Evolutionary conservation across 192 early-diverging fungal species (phyloP).

Genomic region (Linderina pennispora): DNA sequence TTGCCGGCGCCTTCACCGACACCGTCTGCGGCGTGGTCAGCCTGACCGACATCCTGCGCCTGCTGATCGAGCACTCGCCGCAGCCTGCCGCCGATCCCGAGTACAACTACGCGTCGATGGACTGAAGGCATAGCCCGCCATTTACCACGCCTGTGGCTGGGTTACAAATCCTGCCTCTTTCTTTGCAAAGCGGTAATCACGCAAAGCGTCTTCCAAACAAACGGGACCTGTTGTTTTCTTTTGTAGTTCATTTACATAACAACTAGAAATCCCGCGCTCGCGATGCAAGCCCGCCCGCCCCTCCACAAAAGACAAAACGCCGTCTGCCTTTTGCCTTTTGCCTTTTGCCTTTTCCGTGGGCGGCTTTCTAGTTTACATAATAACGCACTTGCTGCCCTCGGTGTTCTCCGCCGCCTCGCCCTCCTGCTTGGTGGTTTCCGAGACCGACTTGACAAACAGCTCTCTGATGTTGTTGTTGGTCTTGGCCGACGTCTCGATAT

Average conservation of each 20-base stretch:
- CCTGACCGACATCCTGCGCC: slow-evolving; percentile 70
- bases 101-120: slow-evolving; percentile 42
- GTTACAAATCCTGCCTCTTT: no score
- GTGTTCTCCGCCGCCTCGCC: slow-evolving; percentile 15
- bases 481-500: slow-evolving; percentile 88
- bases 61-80: slow-evolving; percentile 46
- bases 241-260: background rate
- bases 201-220: background rate
- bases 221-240: background rate
- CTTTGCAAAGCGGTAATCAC: no score
- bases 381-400: slow-evolving; percentile 18
- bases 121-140: slow-evolving; percentile 3
- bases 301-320: no score
- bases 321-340: background rate
- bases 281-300: no score
- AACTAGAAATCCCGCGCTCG: no score
- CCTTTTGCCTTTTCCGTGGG: background rate
- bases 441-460: slow-evolving; percentile 33
- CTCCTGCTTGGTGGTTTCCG: slow-evolving; percentile 18
- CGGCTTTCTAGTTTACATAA: slow-evolving; percentile 13
- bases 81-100: slow-evolving; percentile 10
- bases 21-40: slow-evolving; percentile 60
- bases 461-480: slow-evolving; percentile 79
- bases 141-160: no score
- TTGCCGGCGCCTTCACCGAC: slow-evolving; percentile 31